Conservation (phyloP, 768 basidiomycete species). For the Calvatia gigantea region DNA sequence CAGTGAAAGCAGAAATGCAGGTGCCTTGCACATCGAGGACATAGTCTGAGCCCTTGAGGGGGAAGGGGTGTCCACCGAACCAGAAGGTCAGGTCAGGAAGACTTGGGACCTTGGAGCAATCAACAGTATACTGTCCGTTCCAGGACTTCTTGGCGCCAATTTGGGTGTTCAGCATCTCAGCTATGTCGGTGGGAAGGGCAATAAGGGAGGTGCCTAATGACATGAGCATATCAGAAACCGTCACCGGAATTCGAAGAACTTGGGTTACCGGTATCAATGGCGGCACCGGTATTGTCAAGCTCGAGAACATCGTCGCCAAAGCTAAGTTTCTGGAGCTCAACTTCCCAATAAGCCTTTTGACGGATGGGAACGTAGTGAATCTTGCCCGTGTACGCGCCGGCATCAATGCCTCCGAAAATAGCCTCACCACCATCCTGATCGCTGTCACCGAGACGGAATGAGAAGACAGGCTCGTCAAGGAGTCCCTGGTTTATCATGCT, state of each 20-base stretch:
- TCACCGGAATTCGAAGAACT: background rate
- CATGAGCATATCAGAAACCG: conserved; percentile 12
- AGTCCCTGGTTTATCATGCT: conserved; percentile 82
- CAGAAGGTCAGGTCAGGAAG: conserved; percentile 84
- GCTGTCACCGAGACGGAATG: conserved; percentile 87
- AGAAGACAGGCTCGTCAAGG: conserved; percentile 83
- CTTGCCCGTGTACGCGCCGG: conserved; percentile 70
- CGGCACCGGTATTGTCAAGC: conserved; percentile 90
- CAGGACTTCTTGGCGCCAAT: conserved; percentile 94
- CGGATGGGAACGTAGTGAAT: conserved; percentile 87
- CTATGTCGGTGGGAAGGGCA: conserved; percentile 88
- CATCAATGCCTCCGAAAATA: conserved; percentile 88
- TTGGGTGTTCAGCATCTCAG: conserved; percentile 95
- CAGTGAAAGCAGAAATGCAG: conserved; percentile 92
- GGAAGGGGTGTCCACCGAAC: conserved; percentile 78
- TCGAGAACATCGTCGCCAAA: conserved; percentile 90
- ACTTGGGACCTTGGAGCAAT: conserved; percentile 78
- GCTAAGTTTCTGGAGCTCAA: conserved; percentile 81
- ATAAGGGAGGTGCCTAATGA: conserved; percentile 87
- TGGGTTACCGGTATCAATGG: conserved; percentile 76
- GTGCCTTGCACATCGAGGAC: conserved; percentile 87
- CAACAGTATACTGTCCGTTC: conserved; percentile 94
- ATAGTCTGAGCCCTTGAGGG: conserved; percentile 83
- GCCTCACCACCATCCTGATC: conserved; percentile 90
- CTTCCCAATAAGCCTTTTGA: conserved; percentile 98